Percentiles rank a stretch among this genome's conserved stretches.
These are phyloP conservation scores for Chaetomium fimeti DNA, from an alignment of 495 filamentous ascomycete species.

Conservation along the genomic window DNA sequence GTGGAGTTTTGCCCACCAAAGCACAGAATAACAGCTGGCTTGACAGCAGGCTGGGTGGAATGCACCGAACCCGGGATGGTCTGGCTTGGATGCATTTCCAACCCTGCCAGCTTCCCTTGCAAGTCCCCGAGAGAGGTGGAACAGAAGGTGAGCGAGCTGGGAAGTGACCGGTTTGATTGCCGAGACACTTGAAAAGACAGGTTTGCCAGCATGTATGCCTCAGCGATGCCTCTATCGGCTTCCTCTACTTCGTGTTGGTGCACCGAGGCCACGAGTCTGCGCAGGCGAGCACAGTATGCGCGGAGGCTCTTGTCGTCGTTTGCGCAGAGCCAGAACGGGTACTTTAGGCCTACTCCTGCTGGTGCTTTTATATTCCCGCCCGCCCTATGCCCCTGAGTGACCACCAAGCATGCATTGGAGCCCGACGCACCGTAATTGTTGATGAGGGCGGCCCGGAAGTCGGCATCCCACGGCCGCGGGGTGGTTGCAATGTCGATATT, in stretches of 20 bases:
- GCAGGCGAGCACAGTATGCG: conserved; percentile 25
- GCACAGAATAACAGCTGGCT: conserved; percentile 45
- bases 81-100: too few species aligned
- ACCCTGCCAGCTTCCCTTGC: conserved; percentile 30
- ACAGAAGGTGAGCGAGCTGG: conserved; percentile 37
- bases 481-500: conserved; percentile 41
- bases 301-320: conserved; percentile 33
- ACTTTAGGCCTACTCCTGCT: conserved; percentile 30
- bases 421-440: conserved; percentile 38
- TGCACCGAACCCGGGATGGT: background rate
- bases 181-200: conserved; percentile 43
- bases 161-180: conserved; percentile 3
- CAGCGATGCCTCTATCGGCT: too few species aligned
- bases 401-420: conserved; percentile 28
- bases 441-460: conserved; percentile 24
- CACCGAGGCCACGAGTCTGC: conserved; percentile 18
- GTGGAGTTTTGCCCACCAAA: conserved; percentile 55
- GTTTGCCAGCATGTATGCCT: conserved; percentile 34
- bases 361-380: background rate
- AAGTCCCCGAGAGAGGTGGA: conserved; percentile 37
- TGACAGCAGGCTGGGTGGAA: background rate
- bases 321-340: conserved; percentile 38
- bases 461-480: conserved; percentile 36
- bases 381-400: background rate
- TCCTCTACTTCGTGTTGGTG: too few species aligned